phyloP scores from a whole-genome alignment of 2,329 filamentous ascomycete species.

The Monilinia fructicola region DNA sequence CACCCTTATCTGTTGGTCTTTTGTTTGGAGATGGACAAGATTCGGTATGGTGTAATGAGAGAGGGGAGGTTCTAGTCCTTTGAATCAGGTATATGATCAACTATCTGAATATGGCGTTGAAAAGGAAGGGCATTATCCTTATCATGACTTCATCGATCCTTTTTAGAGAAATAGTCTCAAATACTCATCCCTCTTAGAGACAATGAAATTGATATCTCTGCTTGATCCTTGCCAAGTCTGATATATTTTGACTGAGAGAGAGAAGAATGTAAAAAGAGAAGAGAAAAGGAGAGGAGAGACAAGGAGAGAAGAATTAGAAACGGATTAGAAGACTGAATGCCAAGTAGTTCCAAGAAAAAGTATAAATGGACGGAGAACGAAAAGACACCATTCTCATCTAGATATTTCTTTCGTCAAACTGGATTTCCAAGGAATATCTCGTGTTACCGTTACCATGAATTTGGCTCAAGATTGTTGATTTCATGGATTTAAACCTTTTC shows the following conservation, averaged over 20 bases:
- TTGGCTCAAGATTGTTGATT: not conserved
- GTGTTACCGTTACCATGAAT: conserved; percentile 1
- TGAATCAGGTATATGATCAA: conserved; percentile 1
- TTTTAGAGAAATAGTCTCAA: not conserved
- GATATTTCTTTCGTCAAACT: not conserved
- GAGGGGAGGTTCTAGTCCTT: not conserved
- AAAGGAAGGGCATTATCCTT: not conserved
- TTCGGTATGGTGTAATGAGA: not conserved
- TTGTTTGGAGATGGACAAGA: conserved; percentile 1
- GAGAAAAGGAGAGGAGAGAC: not conserved
- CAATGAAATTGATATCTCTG: not conserved
- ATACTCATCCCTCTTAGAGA: not conserved
- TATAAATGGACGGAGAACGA: not conserved
- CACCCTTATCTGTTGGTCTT: conserved; percentile 8
- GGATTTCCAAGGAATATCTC: not conserved
- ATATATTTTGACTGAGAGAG: not conserved
- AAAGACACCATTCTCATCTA: not conserved
- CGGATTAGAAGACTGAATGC: not conserved
- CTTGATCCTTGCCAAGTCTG: not conserved
- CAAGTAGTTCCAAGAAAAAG: not conserved
- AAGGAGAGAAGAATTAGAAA: not conserved
- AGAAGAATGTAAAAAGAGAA: not conserved
- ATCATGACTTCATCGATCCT: not conserved
- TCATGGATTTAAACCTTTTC: not conserved
- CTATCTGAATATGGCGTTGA: not conserved